These are phyloP conservation scores for Inga leiocalycina DNA, from an alignment of 306 rosid species.

Conservation along the genomic window DNA sequence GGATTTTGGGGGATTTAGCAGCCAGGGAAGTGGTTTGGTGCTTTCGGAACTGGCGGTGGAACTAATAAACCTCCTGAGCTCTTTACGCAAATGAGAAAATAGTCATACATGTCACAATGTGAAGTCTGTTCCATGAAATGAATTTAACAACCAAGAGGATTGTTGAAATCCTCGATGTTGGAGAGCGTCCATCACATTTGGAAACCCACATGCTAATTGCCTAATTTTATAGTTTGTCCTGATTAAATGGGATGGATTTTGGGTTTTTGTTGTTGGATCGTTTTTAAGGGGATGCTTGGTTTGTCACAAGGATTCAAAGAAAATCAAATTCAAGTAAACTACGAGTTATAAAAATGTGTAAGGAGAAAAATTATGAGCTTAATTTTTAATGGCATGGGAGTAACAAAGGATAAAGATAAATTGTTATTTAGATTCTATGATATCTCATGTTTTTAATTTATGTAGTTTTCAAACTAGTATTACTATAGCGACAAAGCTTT, in stretches of 20 bases:
- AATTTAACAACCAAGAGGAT: not conserved
- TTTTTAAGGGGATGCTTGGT: not conserved
- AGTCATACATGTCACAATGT: constrained; percentile 26
- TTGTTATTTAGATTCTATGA: no score
- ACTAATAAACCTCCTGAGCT: constrained; percentile 73
- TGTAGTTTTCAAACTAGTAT: no score
- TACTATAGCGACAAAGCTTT: no score
- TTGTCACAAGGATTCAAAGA: no score
- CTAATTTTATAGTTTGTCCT: not conserved
- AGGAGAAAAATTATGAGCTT: no score
- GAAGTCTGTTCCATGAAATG: not conserved
- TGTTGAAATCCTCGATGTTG: no score
- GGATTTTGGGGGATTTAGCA: constrained; percentile 72
- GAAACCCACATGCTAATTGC: not conserved
- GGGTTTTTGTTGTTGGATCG: not conserved
- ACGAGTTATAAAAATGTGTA: no score
- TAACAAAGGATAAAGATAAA: no score
- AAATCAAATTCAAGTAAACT: no score
- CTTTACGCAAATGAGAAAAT: constrained; percentile 90
- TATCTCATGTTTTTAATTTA: no score
- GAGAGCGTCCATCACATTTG: not conserved
- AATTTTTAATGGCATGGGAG: no score
- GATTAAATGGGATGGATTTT: not conserved
- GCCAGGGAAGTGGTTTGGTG: constrained; percentile 69
- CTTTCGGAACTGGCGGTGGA: constrained; percentile 52